Percentiles rank a stretch among this genome's conserved stretches.
phyloP scores from a whole-genome alignment of 768 basidiomycete genomes.

The Podaxis sp. region DNA sequence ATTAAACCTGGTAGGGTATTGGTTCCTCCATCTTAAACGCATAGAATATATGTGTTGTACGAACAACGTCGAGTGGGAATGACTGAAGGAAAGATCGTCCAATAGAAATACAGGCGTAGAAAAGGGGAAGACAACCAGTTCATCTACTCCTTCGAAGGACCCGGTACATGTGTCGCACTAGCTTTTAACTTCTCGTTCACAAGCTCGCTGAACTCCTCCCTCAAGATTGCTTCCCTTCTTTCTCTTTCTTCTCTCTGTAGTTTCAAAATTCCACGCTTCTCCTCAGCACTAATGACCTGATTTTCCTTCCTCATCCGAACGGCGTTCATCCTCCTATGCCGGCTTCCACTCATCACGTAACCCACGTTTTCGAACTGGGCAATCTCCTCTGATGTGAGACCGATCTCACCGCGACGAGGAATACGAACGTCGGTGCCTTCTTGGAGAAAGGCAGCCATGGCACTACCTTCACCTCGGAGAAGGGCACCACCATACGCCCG shows the following conservation, averaged over 20 bases:
- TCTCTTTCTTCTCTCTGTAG: conserved; percentile 92
- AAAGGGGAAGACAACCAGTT: background rate
- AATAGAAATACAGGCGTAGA: background rate
- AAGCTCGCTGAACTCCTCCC: conserved; percentile 88
- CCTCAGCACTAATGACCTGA: conserved; percentile 98
- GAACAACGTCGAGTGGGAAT: background rate
- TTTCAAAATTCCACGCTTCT: conserved; percentile 95
- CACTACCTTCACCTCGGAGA: conserved; percentile 92
- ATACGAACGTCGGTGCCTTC: conserved; percentile 85
- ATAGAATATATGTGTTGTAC: background rate
- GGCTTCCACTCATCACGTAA: conserved; percentile 96
- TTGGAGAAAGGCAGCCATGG: conserved; percentile 95
- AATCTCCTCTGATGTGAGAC: conserved; percentile 85
- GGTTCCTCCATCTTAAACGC: too few relatives aligned
- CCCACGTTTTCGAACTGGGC: conserved; percentile 85
- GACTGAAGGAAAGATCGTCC: background rate
- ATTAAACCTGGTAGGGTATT: background rate
- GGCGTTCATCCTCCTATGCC: conserved; percentile 97
- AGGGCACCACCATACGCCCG: conserved; percentile 88
- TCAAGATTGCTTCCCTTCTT: conserved; percentile 84
- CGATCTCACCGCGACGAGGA: conserved; percentile 98
- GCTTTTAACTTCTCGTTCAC: conserved; percentile 73
- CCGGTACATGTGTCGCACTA: background rate
- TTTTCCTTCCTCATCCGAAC: conserved; percentile 99
- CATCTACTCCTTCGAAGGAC: conserved; percentile 12